Evolutionary conservation across 2,329 filamentous ascomycete species (phyloP).

Genomic region (Talaromyces sp.): DNA sequence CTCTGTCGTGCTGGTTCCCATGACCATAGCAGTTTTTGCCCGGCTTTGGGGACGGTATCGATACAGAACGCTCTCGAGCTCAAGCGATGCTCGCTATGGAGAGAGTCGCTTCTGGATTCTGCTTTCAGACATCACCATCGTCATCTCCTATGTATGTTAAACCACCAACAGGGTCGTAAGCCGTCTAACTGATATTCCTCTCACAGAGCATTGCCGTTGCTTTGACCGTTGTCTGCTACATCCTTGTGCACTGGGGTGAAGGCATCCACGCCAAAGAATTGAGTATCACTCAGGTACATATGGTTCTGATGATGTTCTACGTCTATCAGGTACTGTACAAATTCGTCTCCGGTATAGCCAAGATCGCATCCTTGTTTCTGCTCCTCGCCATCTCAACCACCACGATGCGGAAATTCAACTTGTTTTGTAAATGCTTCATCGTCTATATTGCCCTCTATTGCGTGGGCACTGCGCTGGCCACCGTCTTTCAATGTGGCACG

Average conservation of each 20-base stretch:
- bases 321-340: constrained; percentile 14
- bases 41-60: constrained; percentile 14
- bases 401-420: constrained; percentile 1
- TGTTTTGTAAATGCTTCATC: constrained; percentile 10
- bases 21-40: constrained; percentile 5
- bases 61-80: constrained; percentile 7
- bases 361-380: not conserved
- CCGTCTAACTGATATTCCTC: not conserved
- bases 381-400: not conserved
- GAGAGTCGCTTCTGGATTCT: constrained; percentile 13
- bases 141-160: constrained; percentile 2
- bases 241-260: constrained; percentile 7
- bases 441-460: constrained; percentile 9
- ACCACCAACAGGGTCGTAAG: too few relatives aligned
- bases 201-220: not conserved
- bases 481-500: constrained; percentile 7
- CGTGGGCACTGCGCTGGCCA: not conserved
- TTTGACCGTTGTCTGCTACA: constrained; percentile 8
- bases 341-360: constrained; percentile 12
- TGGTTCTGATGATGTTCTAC: constrained; percentile 4
- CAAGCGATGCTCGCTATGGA: constrained; percentile 1
- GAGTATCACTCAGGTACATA: not conserved
- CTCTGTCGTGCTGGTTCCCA: constrained; percentile 7
- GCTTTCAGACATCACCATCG: constrained; percentile 6
- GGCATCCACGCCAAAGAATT: constrained; percentile 10